Percentiles rank a stretch among this genome's conserved stretches.
Conservation (phyloP, 2,329 filamentous ascomycete species). For the Grosmannia serpens region DNA sequence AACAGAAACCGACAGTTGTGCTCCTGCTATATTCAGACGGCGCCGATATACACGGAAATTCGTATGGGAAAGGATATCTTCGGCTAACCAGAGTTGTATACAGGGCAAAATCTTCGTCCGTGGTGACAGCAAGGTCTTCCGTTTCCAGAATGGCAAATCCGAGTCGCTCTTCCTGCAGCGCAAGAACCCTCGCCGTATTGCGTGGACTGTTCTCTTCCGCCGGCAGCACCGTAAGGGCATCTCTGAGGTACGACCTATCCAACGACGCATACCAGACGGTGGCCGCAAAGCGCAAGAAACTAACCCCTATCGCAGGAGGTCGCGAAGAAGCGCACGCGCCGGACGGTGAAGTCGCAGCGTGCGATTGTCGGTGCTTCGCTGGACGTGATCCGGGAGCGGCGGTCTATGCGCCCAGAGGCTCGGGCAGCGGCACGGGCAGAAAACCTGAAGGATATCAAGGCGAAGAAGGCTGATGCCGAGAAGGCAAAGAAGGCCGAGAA, state of each 20-base stretch:
- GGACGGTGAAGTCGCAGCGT: conserved; percentile 96
- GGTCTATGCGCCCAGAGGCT: conserved; percentile 86
- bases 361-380: conserved; percentile 98
- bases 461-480: conserved; percentile 84
- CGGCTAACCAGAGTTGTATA: conserved; percentile 6
- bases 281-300: not conserved
- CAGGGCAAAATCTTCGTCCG: conserved; percentile 99
- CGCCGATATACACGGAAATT: not conserved
- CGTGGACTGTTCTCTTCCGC: conserved; percentile 97
- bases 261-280: not conserved
- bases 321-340: conserved; percentile 98
- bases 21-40: not conserved
- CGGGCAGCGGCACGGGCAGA: conserved; percentile 78
- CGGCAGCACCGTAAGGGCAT: conserved; percentile 99
- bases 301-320: conserved; percentile 60
- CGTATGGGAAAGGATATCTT: no score
- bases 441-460: conserved; percentile 96
- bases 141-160: conserved; percentile 99
- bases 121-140: conserved; percentile 99
- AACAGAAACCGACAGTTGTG: not conserved
- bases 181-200: conserved; percentile 99
- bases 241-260: conserved; percentile 73
- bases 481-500: conserved; percentile 98
- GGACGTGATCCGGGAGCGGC: conserved; percentile 99
- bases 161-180: conserved; percentile 99